Evolutionary conservation across 2,329 filamentous ascomycete species (phyloP).

Genomic region (Harringtonia lauricola): DNA sequence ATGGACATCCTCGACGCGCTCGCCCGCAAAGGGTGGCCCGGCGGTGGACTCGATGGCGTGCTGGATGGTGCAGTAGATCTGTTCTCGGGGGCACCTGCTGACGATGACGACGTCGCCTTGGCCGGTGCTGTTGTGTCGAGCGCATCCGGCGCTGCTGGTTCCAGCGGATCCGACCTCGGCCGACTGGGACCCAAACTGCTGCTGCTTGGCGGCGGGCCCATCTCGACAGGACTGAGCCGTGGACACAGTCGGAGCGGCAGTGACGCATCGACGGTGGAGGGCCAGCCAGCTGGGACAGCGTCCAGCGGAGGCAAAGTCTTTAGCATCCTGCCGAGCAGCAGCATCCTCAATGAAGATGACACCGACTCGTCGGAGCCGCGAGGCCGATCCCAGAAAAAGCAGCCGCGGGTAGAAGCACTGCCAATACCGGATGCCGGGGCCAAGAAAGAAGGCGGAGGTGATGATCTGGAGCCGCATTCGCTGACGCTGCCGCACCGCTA

Average conservation of each 20-base stretch:
- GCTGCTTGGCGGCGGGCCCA: conserved; percentile 7
- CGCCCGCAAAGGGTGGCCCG: conserved; percentile 56
- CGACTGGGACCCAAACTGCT: conserved; percentile 6
- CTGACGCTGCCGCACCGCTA: neutral
- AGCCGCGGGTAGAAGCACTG: no score
- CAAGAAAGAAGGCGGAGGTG: no score
- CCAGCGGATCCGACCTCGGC: conserved; percentile 2
- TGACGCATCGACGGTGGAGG: conserved; percentile 14
- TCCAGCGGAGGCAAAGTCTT: conserved; percentile 39
- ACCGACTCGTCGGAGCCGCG: neutral
- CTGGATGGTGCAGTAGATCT: conserved; percentile 53
- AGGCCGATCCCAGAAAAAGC: conserved; percentile 2
- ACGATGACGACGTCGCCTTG: conserved; percentile 10
- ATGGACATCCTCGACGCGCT: conserved; percentile 60
- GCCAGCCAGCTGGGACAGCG: neutral
- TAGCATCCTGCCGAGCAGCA: conserved; percentile 52
- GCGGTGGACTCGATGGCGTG: conserved; percentile 54
- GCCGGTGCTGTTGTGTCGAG: conserved; percentile 17
- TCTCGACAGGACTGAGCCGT: neutral
- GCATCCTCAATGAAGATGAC: conserved; percentile 42
- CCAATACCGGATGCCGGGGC: no score
- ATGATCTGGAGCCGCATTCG: no score
- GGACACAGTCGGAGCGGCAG: conserved; percentile 6
- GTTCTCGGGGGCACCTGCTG: conserved; percentile 14
- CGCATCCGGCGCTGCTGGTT: no score